Evolutionary conservation across 208 protist genomes (phyloP).

Genomic region (Trypanosoma brucei): DNA sequence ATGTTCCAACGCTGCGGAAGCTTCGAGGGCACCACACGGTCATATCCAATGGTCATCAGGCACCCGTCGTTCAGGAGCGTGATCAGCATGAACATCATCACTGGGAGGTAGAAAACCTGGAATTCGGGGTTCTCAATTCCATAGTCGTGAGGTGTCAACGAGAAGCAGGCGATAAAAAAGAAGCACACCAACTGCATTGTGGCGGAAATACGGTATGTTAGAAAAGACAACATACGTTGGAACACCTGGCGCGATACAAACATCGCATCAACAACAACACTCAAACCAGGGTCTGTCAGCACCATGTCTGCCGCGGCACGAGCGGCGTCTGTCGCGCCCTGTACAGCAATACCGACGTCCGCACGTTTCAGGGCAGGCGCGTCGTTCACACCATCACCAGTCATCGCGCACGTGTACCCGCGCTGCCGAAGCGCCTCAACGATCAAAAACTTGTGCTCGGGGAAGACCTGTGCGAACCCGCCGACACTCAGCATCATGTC

Average conservation of each 20-base stretch:
- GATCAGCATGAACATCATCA: slow-evolving; percentile 91
- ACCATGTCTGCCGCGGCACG: slow-evolving; percentile 94
- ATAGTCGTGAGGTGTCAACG: slow-evolving; percentile 65
- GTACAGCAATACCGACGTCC: slow-evolving; percentile 95
- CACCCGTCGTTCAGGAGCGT: slow-evolving; percentile 71
- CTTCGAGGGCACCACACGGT: slow-evolving; percentile 22
- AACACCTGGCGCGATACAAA: slow-evolving; percentile 92
- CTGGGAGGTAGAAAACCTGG: slow-evolving; percentile 83
- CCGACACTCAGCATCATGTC: slow-evolving; percentile 70
- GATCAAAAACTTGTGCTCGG: slow-evolving; percentile 95
- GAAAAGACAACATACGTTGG: slow-evolving; percentile 90
- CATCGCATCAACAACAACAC: slow-evolving; percentile 92
- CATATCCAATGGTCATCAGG: slow-evolving; percentile 48
- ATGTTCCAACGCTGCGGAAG: slow-evolving; percentile 52
- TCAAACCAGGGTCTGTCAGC: slow-evolving; percentile 88
- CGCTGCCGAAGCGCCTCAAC: slow-evolving; percentile 88
- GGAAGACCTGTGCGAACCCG: slow-evolving; percentile 92
- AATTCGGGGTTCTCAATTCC: slow-evolving; percentile 52
- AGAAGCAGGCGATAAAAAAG: slow-evolving; percentile 82
- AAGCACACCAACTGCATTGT: slow-evolving; percentile 81
- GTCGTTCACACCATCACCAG: slow-evolving; percentile 97
- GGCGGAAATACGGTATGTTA: slow-evolving; percentile 77
- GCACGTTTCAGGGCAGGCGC: slow-evolving; percentile 93
- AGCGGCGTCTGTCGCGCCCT: slow-evolving; percentile 91
- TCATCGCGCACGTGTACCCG: slow-evolving; percentile 93